These are phyloP conservation scores for Leucocoprinus birnbaumii DNA, from an alignment of 768 basidiomycete genomes.

Conservation along the genomic window DNA sequence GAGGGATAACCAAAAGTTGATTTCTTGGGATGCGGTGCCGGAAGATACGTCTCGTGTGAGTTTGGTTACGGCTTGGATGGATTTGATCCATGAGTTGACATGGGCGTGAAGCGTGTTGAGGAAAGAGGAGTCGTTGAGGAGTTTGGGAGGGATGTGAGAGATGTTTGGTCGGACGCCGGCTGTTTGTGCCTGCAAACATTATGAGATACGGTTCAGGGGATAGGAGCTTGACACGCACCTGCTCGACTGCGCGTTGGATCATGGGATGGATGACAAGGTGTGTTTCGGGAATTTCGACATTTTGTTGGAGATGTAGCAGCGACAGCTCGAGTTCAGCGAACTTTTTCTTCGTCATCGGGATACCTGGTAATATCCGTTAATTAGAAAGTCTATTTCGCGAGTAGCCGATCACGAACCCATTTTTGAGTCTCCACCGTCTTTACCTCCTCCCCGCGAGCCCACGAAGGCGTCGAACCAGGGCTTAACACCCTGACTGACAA, in stretches of 20 bases:
- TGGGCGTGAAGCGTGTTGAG: conserved; percentile 91
- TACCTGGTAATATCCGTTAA: conserved; percentile 39
- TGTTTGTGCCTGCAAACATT: conserved; percentile 37
- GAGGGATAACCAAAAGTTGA: conserved; percentile 98
- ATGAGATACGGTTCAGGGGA: not conserved
- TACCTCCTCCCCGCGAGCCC: conserved; percentile 71
- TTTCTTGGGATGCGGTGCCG: conserved; percentile 96
- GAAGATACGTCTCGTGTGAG: conserved; percentile 90
- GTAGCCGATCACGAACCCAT: conserved; percentile 46
- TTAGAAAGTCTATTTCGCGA: not conserved
- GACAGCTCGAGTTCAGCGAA: conserved; percentile 97
- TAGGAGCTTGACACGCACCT: conserved; percentile 29
- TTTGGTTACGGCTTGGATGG: conserved; percentile 95
- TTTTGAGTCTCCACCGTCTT: conserved; percentile 69
- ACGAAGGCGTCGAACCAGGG: conserved; percentile 99
- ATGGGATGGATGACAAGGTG: conserved; percentile 88
- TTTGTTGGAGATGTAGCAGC: conserved; percentile 93
- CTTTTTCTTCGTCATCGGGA: conserved; percentile 99
- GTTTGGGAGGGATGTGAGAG: conserved; percentile 67
- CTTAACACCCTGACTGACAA: conserved; percentile 94
- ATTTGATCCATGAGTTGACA: conserved; percentile 98
- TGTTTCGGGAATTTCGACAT: conserved; percentile 98
- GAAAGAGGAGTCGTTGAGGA: conserved; percentile 86
- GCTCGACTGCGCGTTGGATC: conserved; percentile 85
- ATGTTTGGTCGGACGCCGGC: conserved; percentile 64